These are phyloP conservation scores for Boletus edulis DNA, from an alignment of 768 basidiomycete species.

Conservation along the genomic window DNA sequence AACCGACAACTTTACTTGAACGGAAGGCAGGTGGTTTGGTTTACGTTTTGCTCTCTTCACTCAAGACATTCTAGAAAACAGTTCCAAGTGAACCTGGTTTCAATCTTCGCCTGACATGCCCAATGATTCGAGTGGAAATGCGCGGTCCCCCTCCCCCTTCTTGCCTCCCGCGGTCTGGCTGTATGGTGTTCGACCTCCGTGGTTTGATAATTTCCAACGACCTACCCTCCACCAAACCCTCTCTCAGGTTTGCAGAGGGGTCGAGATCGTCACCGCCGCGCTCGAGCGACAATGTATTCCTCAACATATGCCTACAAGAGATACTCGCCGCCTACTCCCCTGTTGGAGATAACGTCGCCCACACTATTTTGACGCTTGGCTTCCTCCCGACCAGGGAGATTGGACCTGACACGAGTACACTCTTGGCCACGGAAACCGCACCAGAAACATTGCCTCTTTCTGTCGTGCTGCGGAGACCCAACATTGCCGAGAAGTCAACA, in stretches of 20 bases:
- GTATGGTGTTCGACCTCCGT: slow-evolving; percentile 62
- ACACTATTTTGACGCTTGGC: slow-evolving; percentile 51
- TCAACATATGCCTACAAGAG: slow-evolving; percentile 43
- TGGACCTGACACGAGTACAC: slow-evolving; percentile 15
- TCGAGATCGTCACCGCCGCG: neutral
- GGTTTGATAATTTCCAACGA: slow-evolving; percentile 41
- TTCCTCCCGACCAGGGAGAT: slow-evolving; percentile 30
- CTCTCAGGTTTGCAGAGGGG: slow-evolving; percentile 31
- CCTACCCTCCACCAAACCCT: slow-evolving; percentile 13
- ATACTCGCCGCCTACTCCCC: slow-evolving; percentile 50
- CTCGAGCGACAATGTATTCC: slow-evolving; percentile 19
- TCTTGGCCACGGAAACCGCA: slow-evolving; percentile 24
- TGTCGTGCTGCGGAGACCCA: slow-evolving; percentile 18
- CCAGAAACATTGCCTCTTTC: slow-evolving; percentile 19
- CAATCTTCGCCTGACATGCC: slow-evolving; percentile 40
- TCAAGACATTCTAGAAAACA: slow-evolving; percentile 12
- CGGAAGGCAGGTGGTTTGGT: slow-evolving; percentile 15
- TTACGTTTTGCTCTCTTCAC: neutral
- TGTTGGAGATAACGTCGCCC: slow-evolving; percentile 39
- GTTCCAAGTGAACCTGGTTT: slow-evolving; percentile 3
- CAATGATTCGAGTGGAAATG: slow-evolving; percentile 64
- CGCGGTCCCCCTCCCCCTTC: slow-evolving; percentile 60
- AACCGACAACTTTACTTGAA: neutral
- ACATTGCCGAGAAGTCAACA: neutral
- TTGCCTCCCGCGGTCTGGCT: slow-evolving; percentile 58